A percentile compares a stretch with the other conserved stretches of the same genome.
Conservation (phyloP, 75 land plant species). For the Pinus taeda region DNA sequence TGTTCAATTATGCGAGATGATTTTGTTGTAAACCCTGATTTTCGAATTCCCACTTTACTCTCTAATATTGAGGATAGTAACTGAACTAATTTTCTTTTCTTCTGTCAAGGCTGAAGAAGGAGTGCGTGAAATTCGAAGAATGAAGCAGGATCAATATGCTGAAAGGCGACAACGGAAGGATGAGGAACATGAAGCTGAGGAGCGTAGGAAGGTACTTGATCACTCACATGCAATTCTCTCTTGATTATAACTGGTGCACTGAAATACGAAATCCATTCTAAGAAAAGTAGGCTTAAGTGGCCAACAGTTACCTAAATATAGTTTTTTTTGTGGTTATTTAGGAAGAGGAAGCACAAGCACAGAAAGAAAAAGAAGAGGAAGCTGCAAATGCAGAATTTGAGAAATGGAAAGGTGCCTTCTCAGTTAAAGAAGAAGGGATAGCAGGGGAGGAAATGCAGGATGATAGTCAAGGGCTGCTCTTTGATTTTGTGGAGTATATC, state of each 20-base stretch:
- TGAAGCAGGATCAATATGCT: constrained; percentile 80
- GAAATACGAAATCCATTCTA: background rate
- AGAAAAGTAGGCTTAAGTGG: background rate
- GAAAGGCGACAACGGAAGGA: constrained; percentile 86
- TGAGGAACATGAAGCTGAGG: constrained; percentile 93
- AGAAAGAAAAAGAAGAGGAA: constrained; percentile 86
- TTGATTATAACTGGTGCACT: background rate
- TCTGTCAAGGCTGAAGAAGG: constrained; percentile 71
- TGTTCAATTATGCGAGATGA: background rate
- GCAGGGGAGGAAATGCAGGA: constrained; percentile 76
- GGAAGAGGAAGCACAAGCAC: constrained; percentile 88
- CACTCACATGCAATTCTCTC: background rate
- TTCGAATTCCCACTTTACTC: background rate
- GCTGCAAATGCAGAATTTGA: constrained; percentile 92
- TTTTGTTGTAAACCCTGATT: background rate
- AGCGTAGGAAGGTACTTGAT: constrained; percentile 60
- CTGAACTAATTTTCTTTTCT: background rate
- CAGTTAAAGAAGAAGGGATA: constrained; percentile 93
- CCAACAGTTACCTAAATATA: background rate
- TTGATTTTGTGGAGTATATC: constrained; percentile 92
- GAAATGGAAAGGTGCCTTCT: constrained; percentile 93
- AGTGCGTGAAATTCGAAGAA: constrained; percentile 62
- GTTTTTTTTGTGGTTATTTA: constrained; percentile 17
- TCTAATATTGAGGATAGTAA: background rate
- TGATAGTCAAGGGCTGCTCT: constrained; percentile 70